Base-by-base conservation (phyloP, 1,139 yeast genomes). In the Sugiyamaella pinicola region DNA sequence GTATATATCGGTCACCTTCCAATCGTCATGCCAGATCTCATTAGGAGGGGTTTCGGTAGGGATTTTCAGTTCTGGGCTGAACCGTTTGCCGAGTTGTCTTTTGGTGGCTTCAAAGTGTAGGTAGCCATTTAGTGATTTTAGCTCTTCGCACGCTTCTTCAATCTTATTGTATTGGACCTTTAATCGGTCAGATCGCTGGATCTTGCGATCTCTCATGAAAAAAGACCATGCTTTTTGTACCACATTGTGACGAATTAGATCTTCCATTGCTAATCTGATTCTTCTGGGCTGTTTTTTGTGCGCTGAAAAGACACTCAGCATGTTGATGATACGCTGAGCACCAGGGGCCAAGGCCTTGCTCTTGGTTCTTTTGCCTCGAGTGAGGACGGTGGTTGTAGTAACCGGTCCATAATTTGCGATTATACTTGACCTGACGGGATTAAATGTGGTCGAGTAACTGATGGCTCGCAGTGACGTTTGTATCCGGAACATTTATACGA, bases 41-140 rank as follows among this genome's bases (percentile, higher is more conserved):
- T 81, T 83, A 38, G 98, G 86, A n/a, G 99, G 99, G 58, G 76
- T 88, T 53, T 90, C 95, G 1, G 96, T 87, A 31, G 99, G 98
- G 4, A 87, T 82, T 66, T 95, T 81, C 73, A 89, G 70, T 64
- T 91, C 96, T 2, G 69, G 66, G 18, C 68, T 60, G 54, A 71
- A 70, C 42, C 73, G 61, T 53, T 78, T 79, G 55, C 76, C 76
- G 39, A 67, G 66, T 57, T 81, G 80, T 51, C 73, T 69, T 64
- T 76, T 78, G 35, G 85, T 84, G 38, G 77, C 77, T 56, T 77
- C 78, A 58, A 69, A 81, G 56, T 66, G 70, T 29, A 86, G 73
- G 55, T 71, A 73, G 0, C 82, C 79, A 58, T 71, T 79, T 38
- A 78, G 68, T 10, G 67, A 56, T 62, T 83, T 77, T 65, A 93